Base-by-base conservation (phyloP, 2,329 filamentous ascomycete genomes). In the Huntiella moniliformis region DNA sequence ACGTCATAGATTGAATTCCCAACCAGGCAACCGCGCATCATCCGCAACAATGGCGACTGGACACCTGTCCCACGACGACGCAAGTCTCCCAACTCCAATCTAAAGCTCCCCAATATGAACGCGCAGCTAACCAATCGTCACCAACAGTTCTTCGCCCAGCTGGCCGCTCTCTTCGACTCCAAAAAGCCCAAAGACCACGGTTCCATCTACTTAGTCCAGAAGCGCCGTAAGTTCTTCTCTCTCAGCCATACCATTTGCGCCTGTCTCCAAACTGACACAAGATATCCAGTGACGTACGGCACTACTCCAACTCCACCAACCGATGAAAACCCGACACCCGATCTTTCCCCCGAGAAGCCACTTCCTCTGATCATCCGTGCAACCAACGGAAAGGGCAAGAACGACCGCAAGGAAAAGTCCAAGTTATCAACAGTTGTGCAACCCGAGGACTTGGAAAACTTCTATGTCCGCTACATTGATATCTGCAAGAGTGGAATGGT, bases 401-500 rank as follows among this genome's bases (percentile, higher is more conserved):
- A 63, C 51, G 67, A 70, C 51, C 68, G 70, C 46, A 60, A 66
- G 36, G 60, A 68, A 47, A 78, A 79, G 53, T 63, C 82, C 53
- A 93, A 87, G 61, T 58, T 95, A 18, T 84, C 83, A 2, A 96
- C 91, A 0, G 62, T 94, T 0, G 86, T 96, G 1, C 70, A 80
- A 46, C 74, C 81, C 1, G 74, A 79, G 48, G 74, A 80, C 4
- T 60, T 96, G 8, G 86, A 92, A 45, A 66, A 61, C 0, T 98
- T 98, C 58, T 98, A 86, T 60, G 65, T 67, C 28, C 71, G 74
- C 44, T 98, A 96, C 64, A 87, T 86, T 16, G 91, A 96, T 54
- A 71, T 86, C 3, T 95, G 87, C 64, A 95, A 93, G 66, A 67
- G 71, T 0, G 85, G 86, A 4, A 95, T 96, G 86, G 70, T 73